These are phyloP conservation scores for Suillus occidentalis DNA, from an alignment of 768 basidiomycete genomes.

Conservation along the genomic window DNA sequence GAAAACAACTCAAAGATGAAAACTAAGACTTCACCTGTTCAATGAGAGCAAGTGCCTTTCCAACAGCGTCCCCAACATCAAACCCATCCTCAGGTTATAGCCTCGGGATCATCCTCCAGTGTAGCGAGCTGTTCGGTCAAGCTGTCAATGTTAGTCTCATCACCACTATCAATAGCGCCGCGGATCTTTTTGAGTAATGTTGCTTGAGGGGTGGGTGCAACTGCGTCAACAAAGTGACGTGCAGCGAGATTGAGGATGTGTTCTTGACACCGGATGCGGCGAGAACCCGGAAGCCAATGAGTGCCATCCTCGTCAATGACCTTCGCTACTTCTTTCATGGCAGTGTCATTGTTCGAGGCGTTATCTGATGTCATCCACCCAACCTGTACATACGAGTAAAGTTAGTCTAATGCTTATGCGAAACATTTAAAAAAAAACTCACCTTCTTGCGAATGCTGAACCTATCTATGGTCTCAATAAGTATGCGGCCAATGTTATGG, in stretches of 20 bases:
- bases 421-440: neutral
- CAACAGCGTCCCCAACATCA: neutral
- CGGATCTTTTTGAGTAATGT: neutral
- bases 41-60: neutral
- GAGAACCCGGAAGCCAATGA: neutral
- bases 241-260: no score
- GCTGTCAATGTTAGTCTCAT: neutral
- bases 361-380: neutral
- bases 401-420: fast-evolving
- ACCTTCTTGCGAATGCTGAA: neutral
- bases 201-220: neutral
- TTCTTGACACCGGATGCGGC: fast-evolving
- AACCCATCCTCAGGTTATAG: neutral
- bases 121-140: neutral
- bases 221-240: no score
- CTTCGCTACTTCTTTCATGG: neutral
- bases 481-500: neutral
- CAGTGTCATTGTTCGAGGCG: neutral
- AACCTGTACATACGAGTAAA: neutral
- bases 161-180: neutral
- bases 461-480: neutral
- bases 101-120: neutral
- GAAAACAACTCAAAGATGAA: neutral
- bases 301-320: neutral
- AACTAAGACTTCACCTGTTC: neutral